Base-by-base conservation (phyloP, 2,329 filamentous ascomycete species). In the Chrysoporthe austroafricana region DNA sequence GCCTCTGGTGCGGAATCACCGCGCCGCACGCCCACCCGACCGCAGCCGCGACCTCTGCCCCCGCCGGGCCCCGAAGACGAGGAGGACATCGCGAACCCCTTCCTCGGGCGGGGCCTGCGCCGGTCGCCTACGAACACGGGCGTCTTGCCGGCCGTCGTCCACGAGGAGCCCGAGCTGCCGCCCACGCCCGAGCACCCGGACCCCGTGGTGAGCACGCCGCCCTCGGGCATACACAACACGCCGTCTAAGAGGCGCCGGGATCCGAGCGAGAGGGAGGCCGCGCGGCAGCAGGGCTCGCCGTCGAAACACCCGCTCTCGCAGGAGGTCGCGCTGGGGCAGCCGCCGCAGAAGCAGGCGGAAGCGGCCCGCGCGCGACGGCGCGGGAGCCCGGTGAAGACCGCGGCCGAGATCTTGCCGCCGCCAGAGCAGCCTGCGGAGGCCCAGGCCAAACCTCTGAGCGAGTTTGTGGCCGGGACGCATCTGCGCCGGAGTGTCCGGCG, bases 111-210 rank as follows among this genome's bases (percentile, higher is more conserved):
- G 9, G 73, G 73, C 1, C 66, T 81, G 34, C 77, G 77, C 8
- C 78, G 80, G 42, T 78, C 74, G 39, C 81, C 72, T 39, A 79
- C 72, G 39, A 59, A 60, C n/a, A 77, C 69, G 21, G 77, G 75
- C 6, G 76, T 78, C 1, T 70, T 78, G 0, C 76, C 77, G 0
- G 67, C 72, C 7, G 70, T 75, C 2, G 77, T 77, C 7, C 71
- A 75, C n/a, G 82, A 82, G 18, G 88, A 91, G 72, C 89, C 89
- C 1, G 88, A 90, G 60, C 80, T 92, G 5, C 90, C 90, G 3
- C 86, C 86, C 0, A 86, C 86, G 0, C 84, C 84, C 0, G 81
- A 81, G 42, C 80, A 84, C 60, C 79, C 78, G 1, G 87, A 89
- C 67, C 82, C 84, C 0, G 79, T 85, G 1, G 80, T 86, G 39